A percentile compares a stretch with the other conserved stretches of the same genome.
phyloP scores from a whole-genome alignment of 768 basidiomycete genomes.

The Clitopilus hobsonii region DNA sequence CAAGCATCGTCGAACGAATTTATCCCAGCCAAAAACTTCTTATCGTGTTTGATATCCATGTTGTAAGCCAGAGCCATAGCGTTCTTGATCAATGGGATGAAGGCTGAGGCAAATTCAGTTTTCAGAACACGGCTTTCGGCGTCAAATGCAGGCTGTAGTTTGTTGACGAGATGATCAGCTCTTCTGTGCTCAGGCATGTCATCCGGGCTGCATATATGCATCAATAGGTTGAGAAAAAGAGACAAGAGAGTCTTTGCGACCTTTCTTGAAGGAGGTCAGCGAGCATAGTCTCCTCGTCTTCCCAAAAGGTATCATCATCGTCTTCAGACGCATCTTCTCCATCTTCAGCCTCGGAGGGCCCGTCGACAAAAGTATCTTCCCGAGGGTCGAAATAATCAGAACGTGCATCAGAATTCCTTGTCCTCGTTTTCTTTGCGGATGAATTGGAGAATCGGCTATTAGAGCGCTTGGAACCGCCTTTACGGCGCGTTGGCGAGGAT shows the following conservation, averaged over 20 bases:
- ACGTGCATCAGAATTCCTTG: neutral
- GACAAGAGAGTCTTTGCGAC: constrained; percentile 19
- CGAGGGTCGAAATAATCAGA: constrained; percentile 8
- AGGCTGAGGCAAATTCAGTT: constrained; percentile 34
- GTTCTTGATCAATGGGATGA: constrained; percentile 45
- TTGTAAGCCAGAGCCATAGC: constrained; percentile 34
- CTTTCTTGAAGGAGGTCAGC: constrained; percentile 40
- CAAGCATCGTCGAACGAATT: constrained; percentile 51
- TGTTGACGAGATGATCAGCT: constrained; percentile 31
- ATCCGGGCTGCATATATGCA: constrained; percentile 16
- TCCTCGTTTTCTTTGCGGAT: neutral
- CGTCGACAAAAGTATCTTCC: constrained; percentile 13
- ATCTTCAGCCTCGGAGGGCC: constrained; percentile 4
- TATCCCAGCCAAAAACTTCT: constrained; percentile 35
- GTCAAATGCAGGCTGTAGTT: constrained; percentile 37
- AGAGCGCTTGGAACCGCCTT: neutral
- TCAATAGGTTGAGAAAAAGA: constrained; percentile 11
- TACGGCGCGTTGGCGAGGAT: constrained; percentile 7
- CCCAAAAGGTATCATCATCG: constrained; percentile 30
- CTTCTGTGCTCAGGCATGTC: constrained; percentile 22
- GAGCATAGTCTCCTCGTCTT: constrained; percentile 49
- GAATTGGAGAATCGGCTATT: constrained; percentile 4
- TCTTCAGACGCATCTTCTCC: constrained; percentile 15
- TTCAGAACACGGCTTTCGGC: constrained; percentile 31
- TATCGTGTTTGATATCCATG: constrained; percentile 35